Evolutionary conservation across 208 protist species (phyloP).

Genomic region (Balamuthia mandrillaris): DNA sequence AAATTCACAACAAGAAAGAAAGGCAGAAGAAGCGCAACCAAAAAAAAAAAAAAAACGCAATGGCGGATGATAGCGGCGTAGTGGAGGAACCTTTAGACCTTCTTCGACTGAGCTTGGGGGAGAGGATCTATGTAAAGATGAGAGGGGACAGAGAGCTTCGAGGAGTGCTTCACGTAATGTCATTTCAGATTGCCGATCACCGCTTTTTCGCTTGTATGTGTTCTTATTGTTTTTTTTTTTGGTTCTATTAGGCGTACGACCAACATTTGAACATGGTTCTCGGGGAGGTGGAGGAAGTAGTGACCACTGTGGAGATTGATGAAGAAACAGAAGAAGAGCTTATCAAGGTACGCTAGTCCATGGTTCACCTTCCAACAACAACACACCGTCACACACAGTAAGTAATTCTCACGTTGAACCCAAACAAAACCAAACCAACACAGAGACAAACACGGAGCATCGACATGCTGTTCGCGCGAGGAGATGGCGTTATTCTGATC

Average conservation of each 20-base stretch:
- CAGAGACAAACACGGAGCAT: conserved; percentile 67
- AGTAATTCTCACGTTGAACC: background rate
- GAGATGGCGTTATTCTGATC: conserved; percentile 83
- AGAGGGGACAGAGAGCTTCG: conserved; percentile 77
- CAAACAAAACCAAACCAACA: background rate
- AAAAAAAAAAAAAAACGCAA: background rate
- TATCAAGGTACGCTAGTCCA: conserved; percentile 63
- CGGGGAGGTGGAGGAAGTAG: conserved; percentile 79
- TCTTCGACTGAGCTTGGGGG: conserved; percentile 78
- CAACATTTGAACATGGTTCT: conserved; percentile 88
- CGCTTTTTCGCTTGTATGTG: background rate
- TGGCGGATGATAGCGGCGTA: conserved; percentile 2
- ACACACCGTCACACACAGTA: background rate
- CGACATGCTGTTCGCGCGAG: conserved; percentile 82
- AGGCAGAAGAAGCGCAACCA: too few species aligned
- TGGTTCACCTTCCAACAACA: background rate
- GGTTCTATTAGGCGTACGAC: conserved; percentile 77
- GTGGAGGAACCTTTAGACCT: conserved; percentile 78
- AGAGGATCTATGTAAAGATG: conserved; percentile 81
- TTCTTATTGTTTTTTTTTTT: background rate
- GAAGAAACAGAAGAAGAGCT: conserved; percentile 81
- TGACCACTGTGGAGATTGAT: conserved; percentile 78
- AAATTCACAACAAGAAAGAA: too few species aligned
- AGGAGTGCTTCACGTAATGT: conserved; percentile 78
- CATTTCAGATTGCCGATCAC: background rate